Evolutionary conservation across 2,329 filamentous ascomycete genomes (phyloP), one percentile per base, ranked within the genome.

Genomic region (Fusarium robinianum): DNA sequence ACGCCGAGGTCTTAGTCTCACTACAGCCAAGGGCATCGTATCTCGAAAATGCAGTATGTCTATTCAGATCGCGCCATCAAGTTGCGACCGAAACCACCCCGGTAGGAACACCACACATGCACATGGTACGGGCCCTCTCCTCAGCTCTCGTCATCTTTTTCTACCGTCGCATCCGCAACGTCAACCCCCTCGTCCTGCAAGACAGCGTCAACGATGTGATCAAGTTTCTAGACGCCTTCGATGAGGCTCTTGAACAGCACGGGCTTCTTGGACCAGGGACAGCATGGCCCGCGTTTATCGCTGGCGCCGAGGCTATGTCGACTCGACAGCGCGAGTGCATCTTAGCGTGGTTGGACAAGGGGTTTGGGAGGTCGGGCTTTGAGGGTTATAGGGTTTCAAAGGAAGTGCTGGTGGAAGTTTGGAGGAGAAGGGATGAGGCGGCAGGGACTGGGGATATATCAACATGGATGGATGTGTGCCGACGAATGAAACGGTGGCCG

Each of bases 391-490:
- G 45, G 8, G 46, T 41, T 3, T 48, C 48, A 1, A 49, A 45
- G 8, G 54, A 58, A 5, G 46, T 58, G 21, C 12, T 58, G 19
- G 24, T 30, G 0, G 55, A 58, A 30, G 49, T 58, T 29, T 58
- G 55, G 55, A 51, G 41, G 34, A 38, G 54, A n/a, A 34, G 55
- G n/a, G 54, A 58, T 35, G 42, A 45, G 14, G 46, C 40, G 1
- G 54, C 48, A 14, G 43, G 49, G 1, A 39, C 30, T 22, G 44
- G 32, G 6, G 51, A 57, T 22, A 38, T 43, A 3, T 55, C 46
- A 17, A 58, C 55, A n/a, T 58, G 55, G 55, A 53, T 58, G 46
- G 54, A 58, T n/a, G 52, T 58, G 3, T 58, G 55, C 40, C 53
- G 51, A 24, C 49, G 48, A 26, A 27, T 58, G 26, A 36, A 34